Conservation (phyloP, 1,284 basidiomycete species). For the Apiotrichum mycotoxinovorans region DNA sequence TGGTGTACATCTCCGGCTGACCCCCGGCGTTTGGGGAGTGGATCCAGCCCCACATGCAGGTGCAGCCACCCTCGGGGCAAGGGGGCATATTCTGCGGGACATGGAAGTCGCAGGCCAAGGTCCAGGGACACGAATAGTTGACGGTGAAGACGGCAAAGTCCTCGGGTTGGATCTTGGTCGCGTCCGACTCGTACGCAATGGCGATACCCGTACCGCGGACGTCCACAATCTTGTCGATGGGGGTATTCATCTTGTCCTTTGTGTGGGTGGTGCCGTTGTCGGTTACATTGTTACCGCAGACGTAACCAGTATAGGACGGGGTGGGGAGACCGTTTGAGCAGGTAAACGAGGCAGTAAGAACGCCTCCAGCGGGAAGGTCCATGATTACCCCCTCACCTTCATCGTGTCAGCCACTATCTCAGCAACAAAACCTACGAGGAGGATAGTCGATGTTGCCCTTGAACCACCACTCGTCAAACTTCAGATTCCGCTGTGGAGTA, state of each 20-base stretch:
- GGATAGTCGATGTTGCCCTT: slow-evolving; percentile 44
- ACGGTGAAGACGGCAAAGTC: slow-evolving; percentile 70
- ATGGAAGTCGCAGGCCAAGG: slow-evolving; percentile 59
- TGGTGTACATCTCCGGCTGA: slow-evolving; percentile 40
- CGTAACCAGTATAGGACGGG: slow-evolving; percentile 15
- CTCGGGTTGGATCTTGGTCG: slow-evolving; percentile 56
- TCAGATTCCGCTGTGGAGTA: slow-evolving; percentile 43
- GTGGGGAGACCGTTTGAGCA: slow-evolving; percentile 33
- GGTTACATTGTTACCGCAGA: background rate
- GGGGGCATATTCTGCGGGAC: slow-evolving; percentile 63
- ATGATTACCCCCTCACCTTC: slow-evolving; percentile 30
- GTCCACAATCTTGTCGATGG: background rate
- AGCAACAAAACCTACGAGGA: slow-evolving; percentile 13
- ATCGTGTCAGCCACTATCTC: background rate
- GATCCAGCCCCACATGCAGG: slow-evolving; percentile 70
- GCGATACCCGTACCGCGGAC: slow-evolving; percentile 48
- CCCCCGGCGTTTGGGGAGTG: slow-evolving; percentile 32
- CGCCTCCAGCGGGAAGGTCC: slow-evolving; percentile 41
- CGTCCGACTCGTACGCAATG: slow-evolving; percentile 65
- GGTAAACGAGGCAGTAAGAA: slow-evolving; percentile 34
- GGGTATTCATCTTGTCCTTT: background rate
- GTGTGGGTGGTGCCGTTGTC: background rate
- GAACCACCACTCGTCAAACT: slow-evolving; percentile 69
- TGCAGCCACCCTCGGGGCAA: slow-evolving; percentile 64
- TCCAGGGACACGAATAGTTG: slow-evolving; percentile 69